These are phyloP conservation scores for Fragaria ananassa DNA, from an alignment of 306 rosid species.

Conservation along the genomic window DNA sequence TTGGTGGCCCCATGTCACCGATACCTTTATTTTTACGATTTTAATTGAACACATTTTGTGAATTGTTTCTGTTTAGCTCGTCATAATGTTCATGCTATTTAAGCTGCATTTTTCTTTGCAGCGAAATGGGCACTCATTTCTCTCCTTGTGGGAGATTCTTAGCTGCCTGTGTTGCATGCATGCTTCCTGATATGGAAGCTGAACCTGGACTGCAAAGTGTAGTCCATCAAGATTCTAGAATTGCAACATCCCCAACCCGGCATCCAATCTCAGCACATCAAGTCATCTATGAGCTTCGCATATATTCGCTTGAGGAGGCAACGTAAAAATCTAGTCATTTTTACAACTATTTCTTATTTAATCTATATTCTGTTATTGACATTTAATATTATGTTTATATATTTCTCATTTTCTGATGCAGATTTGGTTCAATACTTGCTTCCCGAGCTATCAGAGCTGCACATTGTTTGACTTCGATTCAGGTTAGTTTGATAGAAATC, in stretches of 20 bases:
- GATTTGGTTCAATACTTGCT: constrained; percentile 60
- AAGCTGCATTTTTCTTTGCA: constrained; percentile 40
- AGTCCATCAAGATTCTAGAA: constrained; percentile 54
- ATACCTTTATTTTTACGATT: not conserved
- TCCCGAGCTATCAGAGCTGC: constrained; percentile 74
- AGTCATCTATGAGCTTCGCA: constrained; percentile 70
- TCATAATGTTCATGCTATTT: constrained; percentile 1
- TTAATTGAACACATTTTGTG: not conserved
- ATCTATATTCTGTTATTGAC: not conserved
- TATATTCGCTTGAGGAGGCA: constrained; percentile 70
- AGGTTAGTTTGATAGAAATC: constrained; percentile 40
- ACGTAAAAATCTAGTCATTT: constrained; percentile 46
- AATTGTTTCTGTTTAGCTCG: constrained; percentile 22
- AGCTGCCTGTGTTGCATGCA: constrained; percentile 96
- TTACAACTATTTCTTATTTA: constrained; percentile 10
- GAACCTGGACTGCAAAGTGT: constrained; percentile 52
- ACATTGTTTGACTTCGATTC: constrained; percentile 76
- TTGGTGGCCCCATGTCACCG: not conserved
- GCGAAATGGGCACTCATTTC: constrained; percentile 99
- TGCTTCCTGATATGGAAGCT: constrained; percentile 60
- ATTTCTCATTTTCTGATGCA: constrained; percentile 25
- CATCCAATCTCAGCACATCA: constrained; percentile 75
- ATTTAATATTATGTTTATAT: not conserved
- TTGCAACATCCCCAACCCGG: constrained; percentile 65
- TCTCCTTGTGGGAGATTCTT: constrained; percentile 97